Conservation (phyloP, 2,329 filamentous ascomycete genomes). For the Hymenotorrendiella dingleyae region DNA sequence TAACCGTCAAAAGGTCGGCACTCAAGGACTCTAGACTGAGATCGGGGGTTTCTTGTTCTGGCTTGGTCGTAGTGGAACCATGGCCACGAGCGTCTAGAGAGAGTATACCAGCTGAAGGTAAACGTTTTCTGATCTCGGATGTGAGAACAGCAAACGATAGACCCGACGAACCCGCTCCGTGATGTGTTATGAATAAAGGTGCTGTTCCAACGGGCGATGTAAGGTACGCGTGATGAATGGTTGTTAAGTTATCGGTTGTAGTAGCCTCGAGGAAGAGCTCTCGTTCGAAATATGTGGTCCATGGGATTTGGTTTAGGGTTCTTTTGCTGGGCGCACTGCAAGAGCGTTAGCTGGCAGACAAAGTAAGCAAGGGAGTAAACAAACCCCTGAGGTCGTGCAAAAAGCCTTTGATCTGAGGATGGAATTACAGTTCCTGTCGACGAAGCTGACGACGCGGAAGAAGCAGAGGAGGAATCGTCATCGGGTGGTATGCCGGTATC, state of each 20-base stretch:
- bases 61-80: slow-evolving; percentile 57
- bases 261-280: slow-evolving; percentile 67
- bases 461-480: slow-evolving; percentile 66
- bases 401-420: slow-evolving; percentile 65
- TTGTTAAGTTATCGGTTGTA: slow-evolving; percentile 35
- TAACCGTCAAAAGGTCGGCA: slow-evolving; percentile 63
- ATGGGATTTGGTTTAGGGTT: slow-evolving; percentile 42
- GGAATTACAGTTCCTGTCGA: slow-evolving; percentile 90
- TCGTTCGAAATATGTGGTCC: slow-evolving; percentile 87
- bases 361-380: slow-evolving; percentile 22
- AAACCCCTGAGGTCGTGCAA: slow-evolving; percentile 65
- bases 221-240: slow-evolving; percentile 80
- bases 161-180: slow-evolving; percentile 89
- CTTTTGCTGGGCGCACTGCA: slow-evolving; percentile 27
- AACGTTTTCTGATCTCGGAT: slow-evolving; percentile 66
- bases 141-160: slow-evolving; percentile 84
- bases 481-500: slow-evolving; percentile 39
- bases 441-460: slow-evolving; percentile 77
- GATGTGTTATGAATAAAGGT: slow-evolving; percentile 87
- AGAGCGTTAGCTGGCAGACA: slow-evolving; percentile 8
- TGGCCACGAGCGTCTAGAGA: slow-evolving; percentile 84
- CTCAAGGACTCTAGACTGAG: slow-evolving; percentile 68
- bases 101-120: slow-evolving; percentile 77
- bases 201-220: slow-evolving; percentile 69
- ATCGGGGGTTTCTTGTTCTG: slow-evolving; percentile 44